phyloP scores from a whole-genome alignment of 225 moss, liverwort and hornwort genomes.

The Pleurozium schreberi region DNA sequence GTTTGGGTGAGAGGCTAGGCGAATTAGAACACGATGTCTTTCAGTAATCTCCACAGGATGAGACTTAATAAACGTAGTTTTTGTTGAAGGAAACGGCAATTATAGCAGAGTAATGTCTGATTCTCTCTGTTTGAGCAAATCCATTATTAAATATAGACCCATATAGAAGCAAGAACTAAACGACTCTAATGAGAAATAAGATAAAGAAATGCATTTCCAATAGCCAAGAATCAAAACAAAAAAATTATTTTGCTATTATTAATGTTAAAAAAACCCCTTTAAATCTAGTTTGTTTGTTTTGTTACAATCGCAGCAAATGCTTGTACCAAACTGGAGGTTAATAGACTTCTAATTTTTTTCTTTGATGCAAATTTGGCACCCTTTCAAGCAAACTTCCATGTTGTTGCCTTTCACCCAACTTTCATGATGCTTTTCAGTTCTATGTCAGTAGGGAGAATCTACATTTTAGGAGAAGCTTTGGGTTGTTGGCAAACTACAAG shows the following conservation, averaged over 20 bases:
- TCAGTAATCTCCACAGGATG: neutral
- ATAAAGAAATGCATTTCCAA: neutral
- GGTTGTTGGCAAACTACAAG: neutral
- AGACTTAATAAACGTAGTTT: neutral
- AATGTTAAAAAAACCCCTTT: neutral
- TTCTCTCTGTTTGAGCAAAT: neutral
- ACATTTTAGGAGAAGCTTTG: neutral
- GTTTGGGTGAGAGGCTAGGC: neutral
- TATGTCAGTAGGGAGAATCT: neutral
- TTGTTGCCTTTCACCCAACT: neutral
- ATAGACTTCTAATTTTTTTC: neutral
- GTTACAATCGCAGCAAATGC: neutral
- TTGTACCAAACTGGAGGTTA: neutral
- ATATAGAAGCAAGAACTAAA: neutral
- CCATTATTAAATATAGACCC: neutral
- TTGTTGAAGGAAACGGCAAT: neutral
- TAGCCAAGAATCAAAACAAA: neutral
- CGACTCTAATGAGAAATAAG: too few relatives aligned
- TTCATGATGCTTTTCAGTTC: neutral
- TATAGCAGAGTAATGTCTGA: neutral
- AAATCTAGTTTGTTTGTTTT: neutral
- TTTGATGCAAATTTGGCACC: neutral
- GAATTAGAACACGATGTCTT: neutral
- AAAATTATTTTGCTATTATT: neutral
- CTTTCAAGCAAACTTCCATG: neutral